Evolutionary conservation across 2,329 filamentous ascomycete species (phyloP), one percentile per base, ranked within the genome.

Genomic region (Aspergillus glaucus): DNA sequence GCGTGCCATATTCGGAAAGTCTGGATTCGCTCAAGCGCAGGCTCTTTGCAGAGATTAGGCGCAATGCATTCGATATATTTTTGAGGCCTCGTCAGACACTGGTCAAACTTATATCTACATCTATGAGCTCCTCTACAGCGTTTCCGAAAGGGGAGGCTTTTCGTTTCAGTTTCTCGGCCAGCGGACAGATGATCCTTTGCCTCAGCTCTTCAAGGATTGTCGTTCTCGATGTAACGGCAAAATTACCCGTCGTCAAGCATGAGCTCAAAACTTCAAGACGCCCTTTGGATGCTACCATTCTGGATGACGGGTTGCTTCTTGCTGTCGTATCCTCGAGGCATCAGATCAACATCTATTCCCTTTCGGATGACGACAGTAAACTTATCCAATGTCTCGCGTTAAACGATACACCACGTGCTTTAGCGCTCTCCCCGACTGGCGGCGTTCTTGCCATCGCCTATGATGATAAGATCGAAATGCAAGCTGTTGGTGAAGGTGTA

Each of bases 121-220:
- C 87, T 5, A 88, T 88, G 57, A 92, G 87, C 63, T 91, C 88
- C 1, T 89, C 87, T 1, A 88, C 88, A 19, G 79, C 80, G 2
- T 86, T 85, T 53, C 89, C 88, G 1, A 86, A 86, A 30, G 87
- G 88, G 28, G 89, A 95, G 66, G 88, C 88, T 42, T 88, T 95
- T 72, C 86, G 88, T 47, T 95, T 94, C 66, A 83, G 80, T 53
- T 81, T 88, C 50, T 94, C 89, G 2, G 82, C 87, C 5, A 81
- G 79, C 47, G 88, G 88, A 2, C 82, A 85, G 56, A 81, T 85
- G 57, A 71, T 94, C 26, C 78, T 94, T 37, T 88, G 87, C 45
- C 87, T 90, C 66, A 94, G 88, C 67, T 94, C 89, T 34, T 91
- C 88, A 10, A 79, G 89, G 49, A 87, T 95, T 55, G 86, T 91